Evolutionary conservation across 2,329 filamentous ascomycete species (phyloP), one percentile per base, ranked within the genome.

Genomic region (Cladorrhinum sp.): DNA sequence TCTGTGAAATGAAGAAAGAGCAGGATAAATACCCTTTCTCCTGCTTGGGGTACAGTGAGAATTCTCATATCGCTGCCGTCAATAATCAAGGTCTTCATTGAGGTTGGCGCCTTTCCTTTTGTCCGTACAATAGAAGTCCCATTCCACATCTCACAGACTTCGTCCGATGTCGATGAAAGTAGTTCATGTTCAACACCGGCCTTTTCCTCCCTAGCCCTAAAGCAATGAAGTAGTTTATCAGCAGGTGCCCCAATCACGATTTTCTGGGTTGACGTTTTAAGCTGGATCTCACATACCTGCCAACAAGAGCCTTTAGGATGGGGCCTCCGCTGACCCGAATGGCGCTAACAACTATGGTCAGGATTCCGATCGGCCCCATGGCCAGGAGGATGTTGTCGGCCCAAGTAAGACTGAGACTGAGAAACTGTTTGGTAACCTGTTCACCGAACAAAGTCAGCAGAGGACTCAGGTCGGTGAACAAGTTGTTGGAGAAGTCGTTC

Each of bases 381-480:
- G 52, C 32, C 7, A 55, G 32, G 12, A 55, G 32, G n/a, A 55
- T 13, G 41, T 55, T 55, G 20, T 55, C 52, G 18, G 29, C 32
- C 52, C 52, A 55, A 22, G 55, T 51, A 8, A 69, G 65, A 0
- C 69, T 70, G 54, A 75, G 70, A 61, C 72, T 77, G 2, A 78
- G 66, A 50, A 72, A 78, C 38, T 77, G 74, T 41, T 73, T 74
- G 0, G 76, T 76, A 1, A 75, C 68, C 1, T 71, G 67, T 32
- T 78, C 75, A 7, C 75, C 75, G 24, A 77, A 77, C 0, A 78
- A 66, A 0, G 72, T 65, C 1, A 78, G 62, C 1, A 77, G 61
- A 0, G 72, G 72, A 0, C 63, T 62, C 5, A 77, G 62, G 53
- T 76, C 74, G 0, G 68, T 71, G 4, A 72, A 71, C 1, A 76